Conservation (phyloP, 257 asterid species). For the Prunella vulgaris region DNA sequence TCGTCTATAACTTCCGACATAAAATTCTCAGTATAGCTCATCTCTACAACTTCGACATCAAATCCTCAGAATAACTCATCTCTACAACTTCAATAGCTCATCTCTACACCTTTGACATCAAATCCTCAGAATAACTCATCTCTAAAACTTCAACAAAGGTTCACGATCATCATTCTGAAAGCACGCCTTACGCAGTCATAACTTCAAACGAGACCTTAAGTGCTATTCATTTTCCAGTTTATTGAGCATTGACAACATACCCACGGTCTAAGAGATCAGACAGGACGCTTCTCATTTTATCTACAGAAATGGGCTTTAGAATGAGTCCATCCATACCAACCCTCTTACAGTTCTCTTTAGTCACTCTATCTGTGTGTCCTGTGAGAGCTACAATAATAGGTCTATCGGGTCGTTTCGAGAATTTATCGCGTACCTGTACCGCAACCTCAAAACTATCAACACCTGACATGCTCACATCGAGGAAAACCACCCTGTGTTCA, state of each 20-base stretch:
- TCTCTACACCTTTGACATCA: too few species aligned
- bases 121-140: slow-evolving; percentile 30
- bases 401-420: slow-evolving; percentile 52
- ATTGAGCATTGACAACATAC: slow-evolving; percentile 44
- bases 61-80: too few species aligned
- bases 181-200: neutral
- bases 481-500: slow-evolving; percentile 74
- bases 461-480: slow-evolving; percentile 62
- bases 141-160: slow-evolving; percentile 8
- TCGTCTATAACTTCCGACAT: too few species aligned
- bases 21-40: too few species aligned
- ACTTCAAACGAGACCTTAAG: neutral
- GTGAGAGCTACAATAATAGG: slow-evolving; percentile 72
- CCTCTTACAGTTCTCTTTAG: slow-evolving; percentile 71
- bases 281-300: slow-evolving; percentile 76
- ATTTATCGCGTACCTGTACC: slow-evolving; percentile 58
- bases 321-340: slow-evolving; percentile 83
- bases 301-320: slow-evolving; percentile 78
- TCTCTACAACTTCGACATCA: too few species aligned
- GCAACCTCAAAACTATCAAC: slow-evolving; percentile 59
- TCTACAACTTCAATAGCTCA: slow-evolving; percentile 6
- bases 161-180: slow-evolving; percentile 22
- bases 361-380: slow-evolving; percentile 55
- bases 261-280: slow-evolving; percentile 78
- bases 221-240: neutral